A percentile compares a stretch with the other conserved stretches of the same genome.
phyloP scores from a whole-genome alignment of 176 grass and related monocot species.

The Cenchrus americanus region DNA sequence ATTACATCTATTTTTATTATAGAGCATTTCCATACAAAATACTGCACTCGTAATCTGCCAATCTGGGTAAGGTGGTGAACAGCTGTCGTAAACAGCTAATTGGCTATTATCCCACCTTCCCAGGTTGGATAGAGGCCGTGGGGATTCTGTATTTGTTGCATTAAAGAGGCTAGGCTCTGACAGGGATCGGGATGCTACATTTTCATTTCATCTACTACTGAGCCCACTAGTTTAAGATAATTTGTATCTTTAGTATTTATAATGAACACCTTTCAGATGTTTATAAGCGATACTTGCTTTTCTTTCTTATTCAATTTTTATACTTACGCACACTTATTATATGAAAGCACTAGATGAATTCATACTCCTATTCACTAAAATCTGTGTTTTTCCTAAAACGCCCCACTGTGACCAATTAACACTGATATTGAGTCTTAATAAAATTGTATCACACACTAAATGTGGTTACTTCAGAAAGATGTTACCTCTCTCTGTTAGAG shows the following conservation, averaged over 20 bases:
- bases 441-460: not conserved
- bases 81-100: not conserved
- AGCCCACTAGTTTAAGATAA: not conserved
- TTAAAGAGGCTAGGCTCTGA: no score
- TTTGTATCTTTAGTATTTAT: not conserved
- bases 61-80: not conserved
- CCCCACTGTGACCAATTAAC: not conserved
- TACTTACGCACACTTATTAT: no score
- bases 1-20: slow-evolving; percentile 24
- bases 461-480: not conserved
- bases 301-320: not conserved
- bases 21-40: not conserved
- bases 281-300: not conserved
- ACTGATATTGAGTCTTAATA: not conserved
- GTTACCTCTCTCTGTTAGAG: not conserved
- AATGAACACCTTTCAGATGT: not conserved
- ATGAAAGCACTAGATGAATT: no score
- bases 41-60: not conserved
- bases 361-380: no score
- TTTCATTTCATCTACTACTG: no score
- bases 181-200: not conserved
- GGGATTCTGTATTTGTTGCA: not conserved
- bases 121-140: no score
- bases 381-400: no score
- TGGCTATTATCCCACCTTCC: not conserved